phyloP scores from a whole-genome alignment of 306 rosid species.

The Corylus americana region DNA sequence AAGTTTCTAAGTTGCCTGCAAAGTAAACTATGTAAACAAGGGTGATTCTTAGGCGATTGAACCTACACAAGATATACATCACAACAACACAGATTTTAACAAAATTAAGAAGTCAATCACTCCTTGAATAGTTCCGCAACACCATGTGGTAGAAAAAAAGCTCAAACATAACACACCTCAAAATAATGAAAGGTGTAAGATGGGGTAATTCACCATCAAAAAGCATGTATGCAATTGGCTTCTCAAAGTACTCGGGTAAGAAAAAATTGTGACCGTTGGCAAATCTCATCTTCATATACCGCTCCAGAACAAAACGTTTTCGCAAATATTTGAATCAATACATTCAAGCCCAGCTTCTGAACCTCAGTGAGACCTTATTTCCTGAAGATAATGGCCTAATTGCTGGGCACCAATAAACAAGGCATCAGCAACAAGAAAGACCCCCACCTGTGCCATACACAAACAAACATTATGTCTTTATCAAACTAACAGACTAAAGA shows the following conservation, averaged over 20 bases:
- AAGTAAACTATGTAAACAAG: neutral
- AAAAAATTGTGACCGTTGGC: conserved; percentile 34
- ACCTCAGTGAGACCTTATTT: conserved; percentile 57
- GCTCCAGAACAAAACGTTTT: conserved; percentile 22
- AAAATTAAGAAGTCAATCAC: conserved; percentile 11
- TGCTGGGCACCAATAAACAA: conserved; percentile 76
- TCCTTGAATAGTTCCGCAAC: conserved; percentile 5
- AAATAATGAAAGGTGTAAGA: neutral
- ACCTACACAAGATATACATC: neutral
- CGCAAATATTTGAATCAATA: conserved; percentile 9
- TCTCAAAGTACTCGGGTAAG: conserved; percentile 11
- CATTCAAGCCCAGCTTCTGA: conserved; percentile 20
- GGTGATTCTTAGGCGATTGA: neutral
- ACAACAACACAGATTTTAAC: conserved; percentile 8
- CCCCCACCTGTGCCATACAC: conserved; percentile 57
- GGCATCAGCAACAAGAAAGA: conserved; percentile 68
- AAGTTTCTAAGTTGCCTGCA: neutral
- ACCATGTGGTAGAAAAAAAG: conserved; percentile 21
- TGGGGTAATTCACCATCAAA: neutral
- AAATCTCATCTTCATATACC: conserved; percentile 24
- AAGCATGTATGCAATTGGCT: neutral
- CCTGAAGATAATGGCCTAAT: conserved; percentile 70
- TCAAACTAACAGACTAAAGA: conserved; percentile 5
- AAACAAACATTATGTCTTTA: conserved; percentile 19
- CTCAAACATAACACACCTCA: neutral